Evolutionary conservation across 495 filamentous ascomycete genomes (phyloP), one percentile per base, ranked within the genome.

Genomic region (Sphaerosporella brunnea): DNA sequence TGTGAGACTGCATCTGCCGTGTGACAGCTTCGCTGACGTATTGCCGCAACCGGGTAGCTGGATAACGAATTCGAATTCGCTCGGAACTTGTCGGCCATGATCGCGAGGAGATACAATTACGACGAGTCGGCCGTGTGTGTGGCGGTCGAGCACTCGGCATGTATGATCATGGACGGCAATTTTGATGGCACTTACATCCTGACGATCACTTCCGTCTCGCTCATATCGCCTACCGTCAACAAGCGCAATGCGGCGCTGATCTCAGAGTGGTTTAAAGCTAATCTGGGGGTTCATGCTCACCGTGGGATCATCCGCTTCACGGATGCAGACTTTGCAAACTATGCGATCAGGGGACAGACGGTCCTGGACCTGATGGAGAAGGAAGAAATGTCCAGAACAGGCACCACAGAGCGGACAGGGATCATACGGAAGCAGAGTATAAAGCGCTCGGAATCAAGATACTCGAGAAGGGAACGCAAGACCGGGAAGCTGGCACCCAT

Each of bases 161-260:
- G 74, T 54, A 69, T 94, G 56, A 61, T 81, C 32, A 79, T 86
- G 50, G 83, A 74, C 3, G 80, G 74, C 32, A 73, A 73, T 20
- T 77, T 80, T 43, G 74, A 82, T n/a, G 79, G 80, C 2, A 80
- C 83, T 13, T 96, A 93, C 53, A 69, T 78, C 36, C 64, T 94
- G 53, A 83, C 81, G 45, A 74, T 96, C 30, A 79, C 70, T 45
- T 75, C 84, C 2, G 69, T 90, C 13, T 69, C 65, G 1, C 67
- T 81, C 44, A 66, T 93, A 26, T 75, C 75, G 18, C 78, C 84
- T 0, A 72, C 79, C 2, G 84, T 75, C 30, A 95, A 94, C 63
- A 82, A 81, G 40, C 77, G 85, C 32, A 87, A 85, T 63, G 77
- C 84, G 2, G 69, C 66, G n/a, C 62, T 93, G 32, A 73, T 90